Percentiles rank a stretch among this genome's conserved stretches.
Conservation (phyloP, 2,329 filamentous ascomycete species). For the Scedosporium apiospermum region DNA sequence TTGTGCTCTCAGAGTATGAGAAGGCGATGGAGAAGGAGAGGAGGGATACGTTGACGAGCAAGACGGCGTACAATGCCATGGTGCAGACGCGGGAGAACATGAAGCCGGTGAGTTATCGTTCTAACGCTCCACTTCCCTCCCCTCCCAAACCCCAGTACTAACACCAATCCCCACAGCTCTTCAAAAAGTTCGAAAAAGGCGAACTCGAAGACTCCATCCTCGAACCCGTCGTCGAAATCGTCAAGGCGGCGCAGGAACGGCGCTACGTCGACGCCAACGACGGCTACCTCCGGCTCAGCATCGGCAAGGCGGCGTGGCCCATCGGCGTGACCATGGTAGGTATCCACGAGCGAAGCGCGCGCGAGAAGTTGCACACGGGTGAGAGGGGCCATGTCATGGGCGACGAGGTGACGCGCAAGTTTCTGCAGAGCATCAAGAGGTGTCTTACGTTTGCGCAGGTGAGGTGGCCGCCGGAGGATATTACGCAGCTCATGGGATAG, state of each 20-base stretch:
- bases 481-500: constrained; percentile 88
- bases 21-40: constrained; percentile 59
- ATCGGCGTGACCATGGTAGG: constrained; percentile 99
- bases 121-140: neutral
- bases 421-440: constrained; percentile 93
- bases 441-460: constrained; percentile 95
- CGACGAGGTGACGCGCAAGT: constrained; percentile 91
- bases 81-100: constrained; percentile 80
- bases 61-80: constrained; percentile 76
- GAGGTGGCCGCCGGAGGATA: constrained; percentile 87
- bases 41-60: constrained; percentile 63
- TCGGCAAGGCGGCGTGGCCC: constrained; percentile 95
- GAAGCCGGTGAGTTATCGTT: constrained; percentile 48
- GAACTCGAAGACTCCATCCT: constrained; percentile 73
- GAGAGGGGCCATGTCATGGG: constrained; percentile 93
- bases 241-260: constrained; percentile 78
- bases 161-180: constrained; percentile 41
- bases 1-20: constrained; percentile 88
- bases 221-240: constrained; percentile 81
- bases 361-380: constrained; percentile 87
- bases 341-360: constrained; percentile 92
- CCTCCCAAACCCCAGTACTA: neutral
- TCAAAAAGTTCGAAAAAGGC: constrained; percentile 76
- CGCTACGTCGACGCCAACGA: constrained; percentile 96
- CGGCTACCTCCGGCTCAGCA: constrained; percentile 84